Percentiles rank a stretch among this genome's conserved stretches.
Conservation (phyloP, 2,329 filamentous ascomycete genomes). For the Zalaria sp. region DNA sequence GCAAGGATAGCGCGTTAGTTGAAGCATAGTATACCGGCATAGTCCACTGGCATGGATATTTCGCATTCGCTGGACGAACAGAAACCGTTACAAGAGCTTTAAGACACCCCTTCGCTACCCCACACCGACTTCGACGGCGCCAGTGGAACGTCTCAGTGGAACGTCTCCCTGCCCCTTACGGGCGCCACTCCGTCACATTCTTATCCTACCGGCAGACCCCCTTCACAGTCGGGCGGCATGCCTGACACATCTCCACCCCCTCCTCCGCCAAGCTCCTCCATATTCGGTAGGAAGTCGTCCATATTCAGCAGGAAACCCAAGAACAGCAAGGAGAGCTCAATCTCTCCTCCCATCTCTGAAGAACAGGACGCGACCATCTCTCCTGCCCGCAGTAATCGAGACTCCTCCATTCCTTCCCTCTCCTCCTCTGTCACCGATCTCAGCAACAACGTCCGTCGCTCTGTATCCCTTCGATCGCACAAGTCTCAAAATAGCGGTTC, state of each 20-base stretch:
- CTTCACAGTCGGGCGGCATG: too few relatives aligned
- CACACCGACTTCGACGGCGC: too few relatives aligned
- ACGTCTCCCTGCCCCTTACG: too few relatives aligned
- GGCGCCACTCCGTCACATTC: too few relatives aligned
- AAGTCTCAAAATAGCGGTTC: slow-evolving; percentile 12
- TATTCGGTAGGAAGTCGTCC: slow-evolving; percentile 3
- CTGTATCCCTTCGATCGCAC: slow-evolving; percentile 26
- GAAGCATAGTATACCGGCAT: too few relatives aligned
- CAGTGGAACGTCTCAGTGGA: too few relatives aligned
- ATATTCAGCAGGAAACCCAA: neutral
- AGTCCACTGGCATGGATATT: too few relatives aligned
- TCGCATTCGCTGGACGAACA: too few relatives aligned
- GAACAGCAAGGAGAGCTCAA: slow-evolving; percentile 2
- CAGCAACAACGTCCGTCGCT: slow-evolving; percentile 23
- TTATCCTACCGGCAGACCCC: too few relatives aligned
- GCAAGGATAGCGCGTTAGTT: too few relatives aligned
- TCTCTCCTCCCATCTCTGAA: slow-evolving; percentile 2
- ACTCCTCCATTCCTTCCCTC: slow-evolving; percentile 14
- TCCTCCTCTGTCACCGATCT: slow-evolving; percentile 20
- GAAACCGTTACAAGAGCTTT: too few relatives aligned
- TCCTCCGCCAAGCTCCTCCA: slow-evolving; percentile 4
- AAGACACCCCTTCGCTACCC: too few relatives aligned
- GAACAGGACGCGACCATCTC: neutral
- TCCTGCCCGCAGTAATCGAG: slow-evolving; percentile 4
- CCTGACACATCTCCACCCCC: neutral